Evolutionary conservation across 2,329 filamentous ascomycete species (phyloP).

Genomic region (Microdochium bolleyi): DNA sequence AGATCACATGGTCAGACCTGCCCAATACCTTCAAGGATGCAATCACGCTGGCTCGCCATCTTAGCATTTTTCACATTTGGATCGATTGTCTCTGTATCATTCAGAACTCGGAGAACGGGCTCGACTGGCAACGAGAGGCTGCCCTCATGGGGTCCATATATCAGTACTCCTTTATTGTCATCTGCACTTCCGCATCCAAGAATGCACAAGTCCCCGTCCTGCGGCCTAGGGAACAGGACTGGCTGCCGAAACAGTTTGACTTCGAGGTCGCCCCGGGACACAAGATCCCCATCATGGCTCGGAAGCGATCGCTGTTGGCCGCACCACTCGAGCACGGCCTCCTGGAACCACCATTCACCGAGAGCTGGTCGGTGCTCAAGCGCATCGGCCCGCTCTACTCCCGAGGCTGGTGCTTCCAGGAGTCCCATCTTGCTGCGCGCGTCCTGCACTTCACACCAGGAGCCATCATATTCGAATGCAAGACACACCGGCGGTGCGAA

Average conservation of each 20-base stretch:
- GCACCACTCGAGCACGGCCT: constrained; percentile 8
- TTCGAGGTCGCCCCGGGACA: constrained; percentile 4
- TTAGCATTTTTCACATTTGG: constrained; percentile 8
- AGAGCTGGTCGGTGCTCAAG: constrained; percentile 8
- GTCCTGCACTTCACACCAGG: constrained; percentile 7
- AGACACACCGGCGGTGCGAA: constrained; percentile 8
- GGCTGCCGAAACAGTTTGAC: constrained; percentile 7
- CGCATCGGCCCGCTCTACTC: constrained; percentile 7
- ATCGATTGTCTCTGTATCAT: constrained; percentile 9
- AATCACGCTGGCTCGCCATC: constrained; percentile 7
- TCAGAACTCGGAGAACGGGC: constrained; percentile 4
- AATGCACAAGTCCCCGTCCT: constrained; percentile 7
- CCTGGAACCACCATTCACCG: constrained; percentile 7
- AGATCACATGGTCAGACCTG: constrained; percentile 5
- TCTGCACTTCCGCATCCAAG: constrained; percentile 7
- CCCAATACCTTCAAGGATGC: constrained; percentile 7
- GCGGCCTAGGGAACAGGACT: constrained; percentile 6
- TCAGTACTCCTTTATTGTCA: constrained; percentile 7
- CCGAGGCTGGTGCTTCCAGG: constrained; percentile 9
- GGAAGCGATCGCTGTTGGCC: constrained; percentile 7
- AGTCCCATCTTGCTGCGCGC: constrained; percentile 6
- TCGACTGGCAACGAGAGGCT: constrained; percentile 9
- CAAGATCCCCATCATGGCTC: constrained; percentile 5
- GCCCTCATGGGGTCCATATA: constrained; percentile 7
- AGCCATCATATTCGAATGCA: constrained; percentile 8